Conservation (phyloP, 768 basidiomycete species). For the Cystofilobasidium ferigula region DNA sequence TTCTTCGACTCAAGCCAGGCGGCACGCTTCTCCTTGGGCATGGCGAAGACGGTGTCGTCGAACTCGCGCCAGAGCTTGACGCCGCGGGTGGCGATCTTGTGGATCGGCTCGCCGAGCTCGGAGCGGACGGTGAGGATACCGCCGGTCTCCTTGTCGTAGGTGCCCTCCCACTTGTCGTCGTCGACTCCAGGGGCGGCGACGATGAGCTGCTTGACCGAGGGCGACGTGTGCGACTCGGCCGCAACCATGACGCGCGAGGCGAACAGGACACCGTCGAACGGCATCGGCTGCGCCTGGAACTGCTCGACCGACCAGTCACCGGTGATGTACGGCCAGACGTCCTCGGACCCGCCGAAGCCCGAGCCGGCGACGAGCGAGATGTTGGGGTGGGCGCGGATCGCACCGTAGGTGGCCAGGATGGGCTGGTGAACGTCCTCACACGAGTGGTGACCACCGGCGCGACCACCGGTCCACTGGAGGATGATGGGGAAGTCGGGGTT, state of each 20-base stretch:
- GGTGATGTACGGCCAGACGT: slow-evolving; percentile 91
- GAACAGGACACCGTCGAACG: slow-evolving; percentile 94
- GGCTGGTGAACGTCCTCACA: slow-evolving; percentile 99
- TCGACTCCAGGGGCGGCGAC: slow-evolving; percentile 80
- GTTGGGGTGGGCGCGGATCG: slow-evolving; percentile 80
- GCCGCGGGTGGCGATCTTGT: slow-evolving; percentile 94
- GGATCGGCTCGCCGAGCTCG: slow-evolving; percentile 96
- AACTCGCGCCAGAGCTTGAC: slow-evolving; percentile 99
- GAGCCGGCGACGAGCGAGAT: slow-evolving; percentile 85
- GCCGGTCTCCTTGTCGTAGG: slow-evolving; percentile 85
- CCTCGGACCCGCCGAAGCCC: slow-evolving; percentile 81
- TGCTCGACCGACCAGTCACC: slow-evolving; percentile 83
- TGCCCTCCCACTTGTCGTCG: slow-evolving; percentile 80
- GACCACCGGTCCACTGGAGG: slow-evolving; percentile 97
- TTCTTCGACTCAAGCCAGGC: slow-evolving; percentile 78
- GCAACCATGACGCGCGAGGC: slow-evolving; percentile 98
- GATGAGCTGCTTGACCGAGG: slow-evolving; percentile 92
- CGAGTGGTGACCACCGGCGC: slow-evolving; percentile 95
- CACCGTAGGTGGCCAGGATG: slow-evolving; percentile 73
- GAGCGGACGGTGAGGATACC: slow-evolving; percentile 94
- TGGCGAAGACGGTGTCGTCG: slow-evolving; percentile 86
- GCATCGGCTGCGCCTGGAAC: slow-evolving; percentile 86
- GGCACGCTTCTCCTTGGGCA: slow-evolving; percentile 88
- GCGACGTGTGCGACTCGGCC: slow-evolving; percentile 90
- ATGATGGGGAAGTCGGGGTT: slow-evolving; percentile 96